A percentile compares a stretch with the other conserved stretches of the same genome.
These are phyloP conservation scores for Kalaharituber pfeilii DNA, from an alignment of 2,329 filamentous ascomycete species.

Conservation along the genomic window DNA sequence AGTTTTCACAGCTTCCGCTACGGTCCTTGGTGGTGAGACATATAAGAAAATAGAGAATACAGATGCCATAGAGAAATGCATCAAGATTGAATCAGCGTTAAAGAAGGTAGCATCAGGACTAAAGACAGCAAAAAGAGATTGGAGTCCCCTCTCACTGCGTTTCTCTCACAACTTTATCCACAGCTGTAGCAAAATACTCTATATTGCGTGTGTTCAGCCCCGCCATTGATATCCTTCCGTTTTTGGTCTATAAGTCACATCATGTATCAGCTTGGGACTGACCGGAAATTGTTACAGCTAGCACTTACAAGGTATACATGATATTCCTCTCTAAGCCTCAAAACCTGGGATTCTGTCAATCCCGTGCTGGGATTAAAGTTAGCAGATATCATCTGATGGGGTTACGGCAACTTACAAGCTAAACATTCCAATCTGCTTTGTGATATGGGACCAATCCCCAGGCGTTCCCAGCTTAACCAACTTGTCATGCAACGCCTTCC, in stretches of 20 bases:
- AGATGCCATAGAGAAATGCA: too few species aligned
- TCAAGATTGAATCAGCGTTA: too few species aligned
- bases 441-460: constrained; percentile 91
- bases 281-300: background rate
- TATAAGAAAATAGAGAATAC: too few species aligned
- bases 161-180: constrained; percentile 64
- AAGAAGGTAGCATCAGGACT: too few species aligned
- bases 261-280: background rate
- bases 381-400: too few species aligned
- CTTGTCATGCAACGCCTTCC: constrained; percentile 55
- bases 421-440: constrained; percentile 99
- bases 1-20: too few species aligned
- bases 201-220: constrained; percentile 86
- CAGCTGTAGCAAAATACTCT: constrained; percentile 78
- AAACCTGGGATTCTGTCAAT: constrained; percentile 53
- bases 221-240: constrained; percentile 94
- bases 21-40: too few species aligned
- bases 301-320: constrained; percentile 45
- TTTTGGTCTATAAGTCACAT: constrained; percentile 49
- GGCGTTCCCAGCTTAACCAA: constrained; percentile 75
- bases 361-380: too few species aligned
- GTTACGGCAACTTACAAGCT: constrained; percentile 40
- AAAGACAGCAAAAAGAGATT: too few species aligned
- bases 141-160: too few species aligned
- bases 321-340: constrained; percentile 48